Percentiles rank a stretch among this genome's conserved stretches.
These are phyloP conservation scores for Penicillium sp. DNA, from an alignment of 2,329 filamentous ascomycete genomes.

Conservation along the genomic window DNA sequence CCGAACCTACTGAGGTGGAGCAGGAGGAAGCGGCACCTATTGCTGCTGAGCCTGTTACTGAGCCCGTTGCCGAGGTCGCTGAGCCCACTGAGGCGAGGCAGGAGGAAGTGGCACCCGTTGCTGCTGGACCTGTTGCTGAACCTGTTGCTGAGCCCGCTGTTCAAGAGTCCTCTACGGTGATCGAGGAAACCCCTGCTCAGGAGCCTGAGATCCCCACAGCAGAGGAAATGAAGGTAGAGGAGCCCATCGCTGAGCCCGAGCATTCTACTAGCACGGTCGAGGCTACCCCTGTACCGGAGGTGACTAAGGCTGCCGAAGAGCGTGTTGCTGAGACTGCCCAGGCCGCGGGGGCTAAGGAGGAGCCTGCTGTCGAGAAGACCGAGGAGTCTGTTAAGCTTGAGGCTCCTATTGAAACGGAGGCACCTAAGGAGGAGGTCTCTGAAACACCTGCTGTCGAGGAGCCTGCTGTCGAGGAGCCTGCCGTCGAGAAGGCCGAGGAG, in stretches of 20 bases:
- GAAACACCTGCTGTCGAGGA: conserved; percentile 8
- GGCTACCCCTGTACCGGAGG: conserved; percentile 4
- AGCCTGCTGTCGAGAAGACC: neutral
- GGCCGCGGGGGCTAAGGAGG: neutral
- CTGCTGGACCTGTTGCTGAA: conserved; percentile 10
- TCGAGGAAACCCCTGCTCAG: conserved; percentile 1
- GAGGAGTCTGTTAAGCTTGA: conserved; percentile 2
- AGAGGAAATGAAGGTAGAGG: conserved; percentile 2
- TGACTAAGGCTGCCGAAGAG: neutral
- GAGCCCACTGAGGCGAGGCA: too few species aligned
- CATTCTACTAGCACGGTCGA: conserved; percentile 3
- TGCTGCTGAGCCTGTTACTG: neutral
- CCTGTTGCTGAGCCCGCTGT: conserved; percentile 1
- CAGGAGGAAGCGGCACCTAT: too few species aligned
- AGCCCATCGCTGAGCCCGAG: neutral
- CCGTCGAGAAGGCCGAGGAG: neutral
- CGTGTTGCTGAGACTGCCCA: conserved; percentile 1
- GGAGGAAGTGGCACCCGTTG: too few species aligned
- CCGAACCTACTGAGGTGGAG: too few species aligned
- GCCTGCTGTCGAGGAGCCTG: neutral
- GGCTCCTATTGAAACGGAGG: conserved; percentile 1
- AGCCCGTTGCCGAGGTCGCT: neutral
- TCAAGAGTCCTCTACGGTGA: conserved; percentile 2
- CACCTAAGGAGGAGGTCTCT: neutral
- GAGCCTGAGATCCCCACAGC: conserved; percentile 5